Evolutionary conservation across 805 yeast species (phyloP), one percentile per base, ranked within the genome.

Genomic region (Suhomyces canberraensis): DNA sequence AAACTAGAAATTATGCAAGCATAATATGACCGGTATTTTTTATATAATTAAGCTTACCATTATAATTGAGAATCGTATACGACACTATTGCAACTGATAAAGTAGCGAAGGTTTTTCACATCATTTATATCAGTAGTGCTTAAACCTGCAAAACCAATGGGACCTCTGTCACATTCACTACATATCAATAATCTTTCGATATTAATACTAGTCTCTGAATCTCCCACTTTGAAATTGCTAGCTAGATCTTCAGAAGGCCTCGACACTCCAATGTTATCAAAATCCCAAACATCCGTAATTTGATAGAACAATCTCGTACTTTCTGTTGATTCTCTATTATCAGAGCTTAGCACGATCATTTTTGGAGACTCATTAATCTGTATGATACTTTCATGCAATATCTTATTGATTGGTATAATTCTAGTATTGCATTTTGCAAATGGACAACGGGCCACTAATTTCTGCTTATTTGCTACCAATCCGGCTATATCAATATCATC

Each of bases 131-230:
- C 56, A 4, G 51, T 52, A 3, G 38, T 50, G 6, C 46, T 51
- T 27, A 53, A 67, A 4, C 73, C 81, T 19, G 78, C 88, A 61
- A 73, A 80, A 15, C 95, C 95, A 14, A 84, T 48, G 0, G 91
- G 91, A 0, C 95, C 95, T 40, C 71, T 67, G 47, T 84, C 90
- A 60, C 95, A 84, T 42, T 81, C 89, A 4, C 88, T 77, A 54
- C 95, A 84, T 2, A 79, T 70, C 27, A 84, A 56, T 31, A 78
- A 66, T 36, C 88, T 62, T 31, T 72, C 73, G 16, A 82, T 57
- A 17, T 60, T 58, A 11, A 64, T 50, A 17, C 42, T 34, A 4
- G 36, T 35, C 7, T 48, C 40, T 11, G 52, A 37, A 8, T 45
- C 50, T 1, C 48, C 45, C 17, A 39, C 14, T 15, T n/a, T 7